These are phyloP conservation scores for Nannochloropsis granulata DNA, from an alignment of 108 stramenopile species.

Conservation along the genomic window DNA sequence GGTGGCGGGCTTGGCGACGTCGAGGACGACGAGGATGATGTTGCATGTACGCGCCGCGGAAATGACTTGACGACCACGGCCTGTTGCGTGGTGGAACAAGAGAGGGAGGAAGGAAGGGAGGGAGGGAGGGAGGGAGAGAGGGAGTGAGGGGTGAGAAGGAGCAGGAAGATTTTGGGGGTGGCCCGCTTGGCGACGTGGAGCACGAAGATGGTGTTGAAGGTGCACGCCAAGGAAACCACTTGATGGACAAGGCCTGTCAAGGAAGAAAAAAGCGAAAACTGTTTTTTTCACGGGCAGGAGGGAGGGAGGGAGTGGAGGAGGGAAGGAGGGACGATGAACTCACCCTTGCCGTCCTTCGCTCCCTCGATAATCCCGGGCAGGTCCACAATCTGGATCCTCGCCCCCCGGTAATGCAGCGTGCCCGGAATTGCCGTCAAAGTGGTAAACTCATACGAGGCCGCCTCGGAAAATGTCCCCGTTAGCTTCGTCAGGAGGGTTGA, in stretches of 20 bases:
- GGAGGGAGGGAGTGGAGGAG: background rate
- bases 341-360: slow-evolving; percentile 92
- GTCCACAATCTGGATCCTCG: slow-evolving; percentile 86
- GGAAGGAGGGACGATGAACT: slow-evolving; percentile 11
- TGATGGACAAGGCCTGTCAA: too few species aligned
- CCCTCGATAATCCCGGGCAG: slow-evolving; percentile 98
- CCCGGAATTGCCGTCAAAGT: slow-evolving; percentile 97
- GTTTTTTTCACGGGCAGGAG: background rate
- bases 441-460: slow-evolving; percentile 93
- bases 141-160: background rate
- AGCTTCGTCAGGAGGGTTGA: slow-evolving; percentile 77
- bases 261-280: background rate
- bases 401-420: slow-evolving; percentile 93
- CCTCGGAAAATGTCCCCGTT: slow-evolving; percentile 79
- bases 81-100: background rate
- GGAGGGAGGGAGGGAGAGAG: background rate
- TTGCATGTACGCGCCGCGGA: slow-evolving; percentile 89
- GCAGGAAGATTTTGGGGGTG: too few species aligned
- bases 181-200: too few species aligned
- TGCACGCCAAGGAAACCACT: too few species aligned
- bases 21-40: slow-evolving; percentile 82
- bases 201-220: too few species aligned
- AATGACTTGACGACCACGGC: slow-evolving; percentile 76
- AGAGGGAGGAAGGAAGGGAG: background rate
- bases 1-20: slow-evolving; percentile 79